Evolutionary conservation across 2,329 filamentous ascomycete species (phyloP).

Genomic region (Pyrenophora teres): DNA sequence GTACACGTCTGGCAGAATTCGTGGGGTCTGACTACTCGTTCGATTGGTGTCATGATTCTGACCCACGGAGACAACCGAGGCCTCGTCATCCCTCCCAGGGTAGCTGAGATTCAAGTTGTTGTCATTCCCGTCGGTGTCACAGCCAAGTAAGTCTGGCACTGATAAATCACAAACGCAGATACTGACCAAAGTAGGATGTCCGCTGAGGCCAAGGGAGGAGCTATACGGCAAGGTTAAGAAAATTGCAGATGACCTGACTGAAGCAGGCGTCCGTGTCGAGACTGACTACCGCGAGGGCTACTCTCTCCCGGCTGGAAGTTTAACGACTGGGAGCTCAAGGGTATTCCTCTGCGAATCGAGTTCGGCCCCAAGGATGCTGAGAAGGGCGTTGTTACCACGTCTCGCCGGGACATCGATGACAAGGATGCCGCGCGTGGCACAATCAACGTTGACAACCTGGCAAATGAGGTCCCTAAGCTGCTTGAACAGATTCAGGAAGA

Average conservation of each 20-base stretch:
- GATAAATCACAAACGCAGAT: background rate
- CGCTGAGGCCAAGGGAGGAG: constrained; percentile 73
- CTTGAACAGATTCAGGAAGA: constrained; percentile 90
- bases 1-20: constrained; percentile 98
- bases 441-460: constrained; percentile 75
- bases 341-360: constrained; percentile 90
- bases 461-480: constrained; percentile 74
- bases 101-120: constrained; percentile 83
- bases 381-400: constrained; percentile 80
- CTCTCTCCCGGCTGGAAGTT: constrained; percentile 93
- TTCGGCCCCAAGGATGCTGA: constrained; percentile 94
- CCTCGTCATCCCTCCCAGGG: constrained; percentile 86
- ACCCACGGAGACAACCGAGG: constrained; percentile 96
- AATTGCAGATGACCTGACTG: constrained; percentile 70
- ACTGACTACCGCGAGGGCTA: constrained; percentile 88
- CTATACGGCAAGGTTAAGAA: constrained; percentile 77
- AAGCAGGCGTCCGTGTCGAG: constrained; percentile 76
- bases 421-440: constrained; percentile 66
- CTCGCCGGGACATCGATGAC: constrained; percentile 81
- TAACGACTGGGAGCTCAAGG: constrained; percentile 97
- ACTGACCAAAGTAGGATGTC: constrained; percentile 43
- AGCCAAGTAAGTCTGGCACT: constrained; percentile 68
- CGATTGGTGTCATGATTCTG: constrained; percentile 99
- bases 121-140: constrained; percentile 93
- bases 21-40: constrained; percentile 96